Evolutionary conservation across 2,329 filamentous ascomycete species (phyloP).

Genomic region (Monilinia fructicola): DNA sequence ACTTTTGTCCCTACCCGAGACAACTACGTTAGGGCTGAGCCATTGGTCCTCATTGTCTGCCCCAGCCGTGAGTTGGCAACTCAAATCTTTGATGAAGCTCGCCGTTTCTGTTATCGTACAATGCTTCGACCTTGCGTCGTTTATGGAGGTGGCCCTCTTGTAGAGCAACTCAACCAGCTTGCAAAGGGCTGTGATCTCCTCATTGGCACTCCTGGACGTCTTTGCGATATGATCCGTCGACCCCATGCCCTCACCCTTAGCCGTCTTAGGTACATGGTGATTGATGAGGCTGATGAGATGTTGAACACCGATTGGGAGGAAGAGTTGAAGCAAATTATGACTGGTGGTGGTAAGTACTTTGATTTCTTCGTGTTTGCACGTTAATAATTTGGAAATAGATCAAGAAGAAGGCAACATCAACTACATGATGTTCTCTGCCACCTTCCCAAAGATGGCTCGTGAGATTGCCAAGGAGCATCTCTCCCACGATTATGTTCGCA

Average conservation of each 20-base stretch:
- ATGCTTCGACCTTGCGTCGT: conserved; percentile 90
- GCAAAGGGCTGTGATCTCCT: conserved; percentile 85
- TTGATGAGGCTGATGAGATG: conserved; percentile 96
- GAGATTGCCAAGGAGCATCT: conserved; percentile 76
- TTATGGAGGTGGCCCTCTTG: conserved; percentile 79
- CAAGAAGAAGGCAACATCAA: conserved; percentile 69
- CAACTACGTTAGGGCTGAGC: conserved; percentile 69
- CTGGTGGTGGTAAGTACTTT: conserved; percentile 68
- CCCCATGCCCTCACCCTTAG: conserved; percentile 67
- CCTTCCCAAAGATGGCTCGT: conserved; percentile 80
- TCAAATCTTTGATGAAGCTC: conserved; percentile 93
- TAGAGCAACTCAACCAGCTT: conserved; percentile 70
- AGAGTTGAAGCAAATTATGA: conserved; percentile 73
- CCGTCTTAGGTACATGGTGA: conserved; percentile 76
- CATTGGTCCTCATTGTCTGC: conserved; percentile 79
- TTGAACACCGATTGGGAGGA: conserved; percentile 75
- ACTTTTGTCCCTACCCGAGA: conserved; percentile 52
- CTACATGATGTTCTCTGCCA: conserved; percentile 89
- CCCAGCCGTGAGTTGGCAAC: conserved; percentile 88
- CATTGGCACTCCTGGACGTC: conserved; percentile 82
- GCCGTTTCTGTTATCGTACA: conserved; percentile 88
- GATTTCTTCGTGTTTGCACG: conserved; percentile 3
- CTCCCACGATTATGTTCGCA: conserved; percentile 69
- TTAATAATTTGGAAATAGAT: conserved; percentile 50
- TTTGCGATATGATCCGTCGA: conserved; percentile 79